A percentile compares a stretch with the other conserved stretches of the same genome.
Conservation (phyloP, 1,284 basidiomycete species). For the Trametes versicolor region DNA sequence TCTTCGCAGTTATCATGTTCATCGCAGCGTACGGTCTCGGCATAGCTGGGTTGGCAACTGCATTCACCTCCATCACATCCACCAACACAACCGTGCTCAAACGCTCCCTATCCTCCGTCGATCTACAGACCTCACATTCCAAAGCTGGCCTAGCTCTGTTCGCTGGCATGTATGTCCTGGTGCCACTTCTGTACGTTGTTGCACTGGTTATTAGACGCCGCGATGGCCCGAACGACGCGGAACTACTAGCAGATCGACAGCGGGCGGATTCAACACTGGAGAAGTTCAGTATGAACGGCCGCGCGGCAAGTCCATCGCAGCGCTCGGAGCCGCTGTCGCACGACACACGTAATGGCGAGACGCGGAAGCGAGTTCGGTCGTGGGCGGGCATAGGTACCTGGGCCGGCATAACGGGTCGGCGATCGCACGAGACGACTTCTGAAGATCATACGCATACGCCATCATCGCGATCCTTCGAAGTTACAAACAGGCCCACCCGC, state of each 20-base stretch:
- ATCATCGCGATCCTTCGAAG: conserved; percentile 68
- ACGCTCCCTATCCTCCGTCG: conserved; percentile 41
- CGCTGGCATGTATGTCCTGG: conserved; percentile 61
- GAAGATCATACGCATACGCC: conserved; percentile 41
- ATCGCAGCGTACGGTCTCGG: conserved; percentile 68
- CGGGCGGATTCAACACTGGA: conserved; percentile 56
- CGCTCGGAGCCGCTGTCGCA: conserved; percentile 30
- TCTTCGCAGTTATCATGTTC: conserved; percentile 50
- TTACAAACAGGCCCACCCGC: conserved; percentile 70
- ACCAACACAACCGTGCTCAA: conserved; percentile 41
- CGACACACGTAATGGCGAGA: conserved; percentile 22
- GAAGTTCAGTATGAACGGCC: conserved; percentile 51
- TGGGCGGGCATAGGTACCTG: conserved; percentile 40
- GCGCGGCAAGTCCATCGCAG: conserved; percentile 37
- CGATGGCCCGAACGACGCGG: conserved; percentile 14
- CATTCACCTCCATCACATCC: conserved; percentile 65
- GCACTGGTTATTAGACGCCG: conserved; percentile 41
- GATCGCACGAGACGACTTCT: conserved; percentile 41
- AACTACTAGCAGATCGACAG: conserved; percentile 27
- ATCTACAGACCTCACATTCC: conserved; percentile 69
- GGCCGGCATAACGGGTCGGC: conserved; percentile 37
- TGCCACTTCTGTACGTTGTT: conserved; percentile 57
- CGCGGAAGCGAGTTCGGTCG: conserved; percentile 36
- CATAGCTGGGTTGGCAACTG: conserved; percentile 64
- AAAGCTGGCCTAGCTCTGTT: conserved; percentile 71